A percentile compares a stretch with the other conserved stretches of the same genome.
Conservation (phyloP, 1,284 basidiomycete species). For the Leccinum angustisporum region DNA sequence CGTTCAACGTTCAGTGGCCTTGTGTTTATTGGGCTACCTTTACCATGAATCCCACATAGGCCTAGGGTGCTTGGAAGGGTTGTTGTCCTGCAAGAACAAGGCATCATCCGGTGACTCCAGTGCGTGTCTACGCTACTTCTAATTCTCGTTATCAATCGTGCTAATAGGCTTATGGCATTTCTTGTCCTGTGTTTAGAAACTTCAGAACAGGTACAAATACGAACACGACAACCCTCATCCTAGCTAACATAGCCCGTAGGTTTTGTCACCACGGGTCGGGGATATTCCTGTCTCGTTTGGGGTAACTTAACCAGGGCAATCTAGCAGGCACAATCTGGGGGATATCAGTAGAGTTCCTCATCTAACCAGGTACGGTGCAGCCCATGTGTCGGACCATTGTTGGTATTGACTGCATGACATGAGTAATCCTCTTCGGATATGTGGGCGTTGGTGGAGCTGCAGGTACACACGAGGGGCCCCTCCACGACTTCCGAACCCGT, state of each 20-base stretch:
- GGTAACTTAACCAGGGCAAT: constrained; percentile 7
- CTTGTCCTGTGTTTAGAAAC: background rate
- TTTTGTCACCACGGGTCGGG: background rate
- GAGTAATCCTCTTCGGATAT: background rate
- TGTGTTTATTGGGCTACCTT: background rate
- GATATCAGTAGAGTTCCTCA: constrained; percentile 4
- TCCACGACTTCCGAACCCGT: background rate
- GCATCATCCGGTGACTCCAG: background rate
- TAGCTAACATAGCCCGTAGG: background rate
- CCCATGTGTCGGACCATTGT: constrained; percentile 7
- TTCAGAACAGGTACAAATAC: background rate
- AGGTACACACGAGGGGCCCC: background rate
- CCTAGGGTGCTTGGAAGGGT: background rate
- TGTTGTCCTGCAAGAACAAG: background rate
- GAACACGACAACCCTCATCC: background rate
- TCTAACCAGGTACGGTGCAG: constrained; percentile 15
- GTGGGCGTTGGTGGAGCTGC: background rate
- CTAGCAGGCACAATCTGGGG: constrained; percentile 16
- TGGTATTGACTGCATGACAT: constrained; percentile 7
- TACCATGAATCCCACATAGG: background rate
- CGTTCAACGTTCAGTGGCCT: background rate
- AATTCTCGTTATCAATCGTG: background rate
- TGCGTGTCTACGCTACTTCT: background rate
- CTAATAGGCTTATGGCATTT: background rate
- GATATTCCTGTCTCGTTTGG: background rate